Base-by-base conservation (phyloP, 2,329 filamentous ascomycete genomes). In the Harringtonia lauricola region DNA sequence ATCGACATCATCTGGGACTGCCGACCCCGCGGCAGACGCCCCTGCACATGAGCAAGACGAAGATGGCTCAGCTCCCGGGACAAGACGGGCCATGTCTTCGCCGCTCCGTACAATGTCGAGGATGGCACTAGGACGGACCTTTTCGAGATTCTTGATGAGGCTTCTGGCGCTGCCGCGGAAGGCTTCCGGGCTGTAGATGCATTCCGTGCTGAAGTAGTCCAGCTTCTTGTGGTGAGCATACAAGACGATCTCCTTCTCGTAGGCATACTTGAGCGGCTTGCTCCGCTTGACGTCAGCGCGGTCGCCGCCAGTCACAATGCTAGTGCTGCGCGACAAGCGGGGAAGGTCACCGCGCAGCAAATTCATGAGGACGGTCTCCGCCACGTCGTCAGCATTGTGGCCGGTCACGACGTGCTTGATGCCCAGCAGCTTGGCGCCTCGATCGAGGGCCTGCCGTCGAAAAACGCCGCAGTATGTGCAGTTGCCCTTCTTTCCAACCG, bases 391-490 rank as follows among this genome's bases (percentile, higher is more conserved):
- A 2, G 92, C 92, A 59, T 98, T 98, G 63, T 98, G 92, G 2
- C 92, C 92, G 0, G 92, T 98, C 17, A 98, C 87, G 6, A 98
- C 89, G 64, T 98, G 92, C 54, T 79, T 80, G 55, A 98, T 94
- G 1, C 79, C 82, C 45, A 98, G 66, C 61, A 84, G 81, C 54
- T 87, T 89, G 6, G 92, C 88, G 17, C 92, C 92, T 9, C 92
- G 79, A 60, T 98, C 92, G 29, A 98, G 71, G 2, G 92, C 92
- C 65, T 98, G 92, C 46, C 94, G 76, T 43, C 92, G 74, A 59
- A 98, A 98, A 17, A 98, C 92, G 14, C 92, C 92, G 57, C 92
- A 98, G 58, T 98, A 98, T 26, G 94, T 98, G 72, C 92, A 98
- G 63, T 98, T 98, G 26, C 90, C 89, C 63, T 95, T 96, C 67